Base-by-base conservation (phyloP, 2,329 filamentous ascomycete species). In the Nannizziopsis barbatae region DNA sequence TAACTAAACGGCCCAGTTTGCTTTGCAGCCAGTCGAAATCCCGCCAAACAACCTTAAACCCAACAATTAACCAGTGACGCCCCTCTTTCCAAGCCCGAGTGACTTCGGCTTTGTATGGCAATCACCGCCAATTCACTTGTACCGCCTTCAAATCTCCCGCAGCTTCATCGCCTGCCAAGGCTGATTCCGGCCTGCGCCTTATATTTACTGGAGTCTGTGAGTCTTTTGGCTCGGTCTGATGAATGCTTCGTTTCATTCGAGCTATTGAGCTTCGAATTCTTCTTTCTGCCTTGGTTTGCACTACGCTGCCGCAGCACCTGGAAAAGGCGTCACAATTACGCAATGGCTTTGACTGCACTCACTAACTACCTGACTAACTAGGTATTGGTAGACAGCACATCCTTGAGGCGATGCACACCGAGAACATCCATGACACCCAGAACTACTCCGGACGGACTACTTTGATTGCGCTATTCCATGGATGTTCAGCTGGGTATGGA, bases 401-500 rank as follows among this genome's bases (percentile, higher is more conserved):
- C 10, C 10, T 36, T 36, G 12, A 36, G 33, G 12, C 12, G 5
- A n/a, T 36, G 15, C 33, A 15, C 33, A 36, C 5, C 10, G 33
- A 15, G 5, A 36, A 12, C 15, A 12, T 36, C 17, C 44, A 39
- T 39, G 44, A 33, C 44, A 32, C 43, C 43, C 43, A 45, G 37
- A 31, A 15, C 43, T 38, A 14, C 22, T 7, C 7, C 7, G 22
- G 22, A 27, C 22, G 22, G n/a, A n/a, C 22, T 27, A 7, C 22
- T 27, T 27, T 27, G 22, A 27, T 7, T 27, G 22, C 22, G 18
- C n/a, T 27, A 41, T 30, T 31, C 33, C 37, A 40, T 45, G 43
- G 42, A 22, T 40, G 22, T 31, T 47, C 45, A 42, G 45, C 45
- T 47, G 37, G 38, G 27, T 22, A 42, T 47, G 45, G 45, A 27